Conservation (phyloP, 345 rosid species). For the Populus nigra region DNA sequence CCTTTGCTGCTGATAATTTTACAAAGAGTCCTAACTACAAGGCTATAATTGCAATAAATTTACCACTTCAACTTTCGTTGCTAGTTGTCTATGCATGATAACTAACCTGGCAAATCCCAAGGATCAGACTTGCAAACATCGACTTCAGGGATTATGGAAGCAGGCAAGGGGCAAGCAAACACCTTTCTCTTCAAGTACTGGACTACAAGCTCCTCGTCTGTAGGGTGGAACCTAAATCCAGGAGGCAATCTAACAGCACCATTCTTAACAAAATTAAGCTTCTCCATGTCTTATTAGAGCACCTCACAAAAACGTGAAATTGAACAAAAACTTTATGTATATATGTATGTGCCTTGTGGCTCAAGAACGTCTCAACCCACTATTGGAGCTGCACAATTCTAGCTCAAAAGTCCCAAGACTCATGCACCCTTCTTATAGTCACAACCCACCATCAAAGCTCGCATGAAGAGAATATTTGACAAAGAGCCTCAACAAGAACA, state of each 20-base stretch:
- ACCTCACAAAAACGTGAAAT: background rate
- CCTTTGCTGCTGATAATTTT: background rate
- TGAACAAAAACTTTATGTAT: background rate
- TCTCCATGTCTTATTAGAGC: slow-evolving; percentile 41
- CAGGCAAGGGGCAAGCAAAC: slow-evolving; percentile 64
- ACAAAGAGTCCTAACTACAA: background rate
- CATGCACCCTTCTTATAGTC: background rate
- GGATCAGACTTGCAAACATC: slow-evolving; percentile 91
- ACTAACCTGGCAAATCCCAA: slow-evolving; percentile 92
- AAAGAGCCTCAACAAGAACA: background rate
- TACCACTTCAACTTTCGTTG: background rate
- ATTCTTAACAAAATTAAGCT: slow-evolving; percentile 49
- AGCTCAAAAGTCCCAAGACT: background rate
- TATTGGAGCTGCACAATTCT: background rate
- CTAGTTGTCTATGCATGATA: background rate
- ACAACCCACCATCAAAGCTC: background rate
- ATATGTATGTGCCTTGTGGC: background rate
- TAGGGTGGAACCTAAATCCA: slow-evolving; percentile 91
- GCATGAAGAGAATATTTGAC: background rate
- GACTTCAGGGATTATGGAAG: slow-evolving; percentile 80
- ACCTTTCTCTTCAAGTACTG: slow-evolving; percentile 72
- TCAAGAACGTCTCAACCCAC: background rate
- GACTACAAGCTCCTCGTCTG: slow-evolving; percentile 83
- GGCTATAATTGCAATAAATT: background rate
- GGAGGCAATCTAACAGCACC: slow-evolving; percentile 76